These are phyloP conservation scores for Trichoderma atroviride DNA, from an alignment of 2,329 filamentous ascomycete species.

Conservation along the genomic window DNA sequence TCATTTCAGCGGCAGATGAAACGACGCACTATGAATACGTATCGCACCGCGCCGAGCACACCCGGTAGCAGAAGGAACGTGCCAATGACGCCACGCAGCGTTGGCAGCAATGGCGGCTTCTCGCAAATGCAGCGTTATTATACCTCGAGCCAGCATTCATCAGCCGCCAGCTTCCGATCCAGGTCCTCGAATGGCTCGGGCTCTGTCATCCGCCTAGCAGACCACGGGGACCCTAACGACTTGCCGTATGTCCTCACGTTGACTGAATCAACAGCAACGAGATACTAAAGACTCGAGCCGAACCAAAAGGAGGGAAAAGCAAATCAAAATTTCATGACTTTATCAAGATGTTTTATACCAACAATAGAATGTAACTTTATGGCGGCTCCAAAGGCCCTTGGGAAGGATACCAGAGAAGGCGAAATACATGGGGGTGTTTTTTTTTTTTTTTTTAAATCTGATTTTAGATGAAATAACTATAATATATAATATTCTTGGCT, in stretches of 20 bases:
- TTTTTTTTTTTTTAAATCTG: neutral
- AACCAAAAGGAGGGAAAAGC: no score
- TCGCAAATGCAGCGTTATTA: slow-evolving; percentile 49
- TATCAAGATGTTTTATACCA: neutral
- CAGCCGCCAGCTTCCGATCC: slow-evolving; percentile 46
- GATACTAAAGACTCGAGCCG: slow-evolving; percentile 10
- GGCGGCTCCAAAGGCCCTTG: neutral
- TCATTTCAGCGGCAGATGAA: slow-evolving; percentile 44
- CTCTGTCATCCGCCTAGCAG: slow-evolving; percentile 55
- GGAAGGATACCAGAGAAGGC: neutral
- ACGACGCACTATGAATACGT: slow-evolving; percentile 46
- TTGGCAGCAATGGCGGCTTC: slow-evolving; percentile 45
- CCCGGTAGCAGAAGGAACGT: slow-evolving; percentile 47
- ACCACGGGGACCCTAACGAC: slow-evolving; percentile 38
- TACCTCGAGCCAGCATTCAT: slow-evolving; percentile 43
- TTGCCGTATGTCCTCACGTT: slow-evolving; percentile 45
- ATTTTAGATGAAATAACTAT: neutral
- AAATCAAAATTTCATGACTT: neutral
- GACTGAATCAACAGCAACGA: slow-evolving; percentile 38
- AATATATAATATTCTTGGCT: slow-evolving; percentile 7
- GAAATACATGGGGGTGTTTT: neutral
- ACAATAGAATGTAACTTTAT: slow-evolving; percentile 1
- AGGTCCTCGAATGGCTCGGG: slow-evolving; percentile 42
- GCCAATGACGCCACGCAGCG: slow-evolving; percentile 42
- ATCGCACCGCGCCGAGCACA: slow-evolving; percentile 58